Evolutionary conservation across 371 early-diverging fungal genomes (phyloP), one percentile per base, ranked within the genome.

Genomic region (Rhizomucor pusillus): DNA sequence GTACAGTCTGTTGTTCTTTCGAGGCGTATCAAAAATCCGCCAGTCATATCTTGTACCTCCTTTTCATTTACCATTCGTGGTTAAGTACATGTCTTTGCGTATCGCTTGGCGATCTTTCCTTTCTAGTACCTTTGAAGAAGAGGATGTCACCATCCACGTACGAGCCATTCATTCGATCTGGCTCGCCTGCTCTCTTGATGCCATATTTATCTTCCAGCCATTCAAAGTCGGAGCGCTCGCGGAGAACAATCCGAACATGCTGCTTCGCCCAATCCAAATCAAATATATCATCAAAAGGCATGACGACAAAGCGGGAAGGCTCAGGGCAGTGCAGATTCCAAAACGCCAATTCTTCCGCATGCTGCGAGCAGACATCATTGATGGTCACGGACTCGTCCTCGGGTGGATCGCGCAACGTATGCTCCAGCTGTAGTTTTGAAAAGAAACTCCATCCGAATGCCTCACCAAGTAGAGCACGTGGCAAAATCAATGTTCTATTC

Each of bases 391-490:
- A 47, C 22, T 23, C 37, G 40, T 55, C 55, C n/a, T 19, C 18
- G 16, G 36, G 18, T 14, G 57, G 57, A 23, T 69, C 74, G 45
- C 69, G 72, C 49, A 70, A n/a, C n/a, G 44, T 63, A 33, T 78
- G 78, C 14, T 75, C 75, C 5, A 63, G 48, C 7, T 70, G 59
- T 6, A 78, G 52, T 46, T 62, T 67, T 25, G 55, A 59, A 48
- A 72, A 70, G 10, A 54, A 54, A 43, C 63, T 68, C 78, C 78
- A 78, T 13, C 75, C 75, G 63, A 78, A 78, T 2, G 73, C 65
- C 48, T 74, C 72, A 16, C 85, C 86, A 33, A 85, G 51, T 18
- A 79, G 52, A 10, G 78, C 75, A 23, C 66, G 65, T 10, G 78
- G 78, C 24, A 78, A 47, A n/a, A 78, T 62, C 20, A 78, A 56